Base-by-base conservation (phyloP, 805 yeast species). In the Saccharomycopsis sp. region DNA sequence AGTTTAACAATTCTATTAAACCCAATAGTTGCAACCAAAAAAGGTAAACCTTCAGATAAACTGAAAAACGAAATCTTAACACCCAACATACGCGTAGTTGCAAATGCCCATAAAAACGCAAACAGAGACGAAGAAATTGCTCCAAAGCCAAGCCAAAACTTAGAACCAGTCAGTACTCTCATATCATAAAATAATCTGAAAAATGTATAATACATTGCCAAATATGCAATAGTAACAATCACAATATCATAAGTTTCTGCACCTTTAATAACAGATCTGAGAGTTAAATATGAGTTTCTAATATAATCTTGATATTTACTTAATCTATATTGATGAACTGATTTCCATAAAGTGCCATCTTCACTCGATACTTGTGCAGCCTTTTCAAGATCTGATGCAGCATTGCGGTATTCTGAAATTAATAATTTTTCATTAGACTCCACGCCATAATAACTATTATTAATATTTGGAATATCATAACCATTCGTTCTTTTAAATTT, bases 1-100 rank as follows among this genome's bases (percentile, higher is more conserved):
- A 88, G 71, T 9, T 77, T 69, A 16, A 86, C 75, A 57, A 89
- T 87, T 60, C 85, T 84, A 59, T 86, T 88, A 64, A 90, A 90
- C 1, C 97, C 98, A 58, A 90, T 77, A 3, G 87, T 81, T 17
- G 95, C 87, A 19, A 90, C 95, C 57, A 90, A 73, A 63, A 90
- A 90, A 19, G 98, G 98, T 38, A 90, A 65, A 27, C 97, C 97
- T 65, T 90, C 97, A 46, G 88, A 76, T 53, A 90, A 69, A 44
- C 85, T 77, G 44, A 85, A 67, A 44, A 86, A 68, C 6, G 95
- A 79, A 26, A 90, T 80, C 41, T 73, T 74, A 38, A 76, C 65
- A 28, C 76, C 74, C 39, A 84, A 64, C 24, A 75, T 56, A 45
- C 72, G 70, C 27, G 77, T 73, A 6, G 85, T 71, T 40, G 81